Evolutionary conservation across 345 rosid species (phyloP).

Genomic region (Populus davidiana): DNA sequence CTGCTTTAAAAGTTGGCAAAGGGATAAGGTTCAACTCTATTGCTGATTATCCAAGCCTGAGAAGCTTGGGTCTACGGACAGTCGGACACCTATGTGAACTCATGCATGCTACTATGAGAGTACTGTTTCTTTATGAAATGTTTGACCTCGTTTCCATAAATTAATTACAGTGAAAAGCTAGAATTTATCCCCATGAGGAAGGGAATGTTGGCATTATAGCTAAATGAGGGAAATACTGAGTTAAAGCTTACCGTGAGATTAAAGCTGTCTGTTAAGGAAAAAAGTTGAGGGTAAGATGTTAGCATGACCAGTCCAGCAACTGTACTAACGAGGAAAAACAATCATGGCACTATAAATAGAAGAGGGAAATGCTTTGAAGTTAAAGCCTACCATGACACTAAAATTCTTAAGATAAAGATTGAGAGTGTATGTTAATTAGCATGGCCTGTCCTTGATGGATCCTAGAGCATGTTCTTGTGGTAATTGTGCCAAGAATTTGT

Average conservation of each 20-base stretch:
- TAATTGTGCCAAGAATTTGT: not conserved
- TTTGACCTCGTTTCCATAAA: not conserved
- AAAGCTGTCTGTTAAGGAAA: not conserved
- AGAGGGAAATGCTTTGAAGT: not conserved
- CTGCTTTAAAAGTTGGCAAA: not conserved
- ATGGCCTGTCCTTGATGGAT: not conserved
- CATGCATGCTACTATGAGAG: not conserved
- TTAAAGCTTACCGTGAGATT: not conserved
- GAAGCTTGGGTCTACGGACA: not conserved
- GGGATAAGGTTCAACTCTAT: not conserved
- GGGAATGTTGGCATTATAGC: not conserved
- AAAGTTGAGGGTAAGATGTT: not conserved
- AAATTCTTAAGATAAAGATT: not conserved
- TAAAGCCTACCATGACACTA: not conserved
- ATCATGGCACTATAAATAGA: not conserved
- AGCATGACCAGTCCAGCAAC: not conserved
- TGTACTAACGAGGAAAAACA: not conserved
- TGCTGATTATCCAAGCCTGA: not conserved
- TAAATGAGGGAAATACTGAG: not conserved
- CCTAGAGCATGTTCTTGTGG: not conserved
- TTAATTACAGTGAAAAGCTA: not conserved
- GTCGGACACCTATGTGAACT: not conserved
- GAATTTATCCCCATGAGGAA: not conserved
- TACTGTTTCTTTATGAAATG: not conserved
- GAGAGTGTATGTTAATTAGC: not conserved